A percentile compares a stretch with the other conserved stretches of the same genome.
Conservation (phyloP, 1,139 yeast genomes). For the Suhomyces kunorum region DNA sequence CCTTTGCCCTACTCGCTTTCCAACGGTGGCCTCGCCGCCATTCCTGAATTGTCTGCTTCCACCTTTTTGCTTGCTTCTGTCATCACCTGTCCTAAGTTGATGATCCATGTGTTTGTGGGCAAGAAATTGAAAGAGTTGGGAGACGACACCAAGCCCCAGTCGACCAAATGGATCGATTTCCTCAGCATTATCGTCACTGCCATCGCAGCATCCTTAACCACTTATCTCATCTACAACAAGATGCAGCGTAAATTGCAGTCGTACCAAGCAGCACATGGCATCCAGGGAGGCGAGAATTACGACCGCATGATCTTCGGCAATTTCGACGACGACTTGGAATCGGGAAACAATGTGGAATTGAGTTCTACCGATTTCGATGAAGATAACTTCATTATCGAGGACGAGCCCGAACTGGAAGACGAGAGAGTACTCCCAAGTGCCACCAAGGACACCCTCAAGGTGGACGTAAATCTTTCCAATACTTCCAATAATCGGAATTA, state of each 20-base stretch:
- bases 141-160: constrained; percentile 48
- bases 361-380: constrained; percentile 38
- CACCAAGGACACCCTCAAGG: not conserved
- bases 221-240: constrained; percentile 69
- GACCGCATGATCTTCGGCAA: constrained; percentile 41
- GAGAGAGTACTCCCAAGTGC: constrained; percentile 2
- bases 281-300: constrained; percentile 21
- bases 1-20: constrained; percentile 92
- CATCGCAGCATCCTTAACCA: constrained; percentile 58
- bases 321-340: constrained; percentile 39
- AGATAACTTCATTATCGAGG: constrained; percentile 39
- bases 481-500: too few relatives aligned
- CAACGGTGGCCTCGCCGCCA: constrained; percentile 87
- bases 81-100: constrained; percentile 76
- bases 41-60: constrained; percentile 66
- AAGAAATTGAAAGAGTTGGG: constrained; percentile 73
- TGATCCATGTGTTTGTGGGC: constrained; percentile 80
- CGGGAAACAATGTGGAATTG: constrained; percentile 35
- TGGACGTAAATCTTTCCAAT: too few relatives aligned
- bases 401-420: constrained; percentile 18
- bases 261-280: constrained; percentile 27
- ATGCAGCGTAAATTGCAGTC: constrained; percentile 47
- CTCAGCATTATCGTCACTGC: constrained; percentile 63
- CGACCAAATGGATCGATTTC: constrained; percentile 60
- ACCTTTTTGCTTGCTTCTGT: constrained; percentile 73